Base-by-base conservation (phyloP, 768 basidiomycete genomes). In the Postia placenta region DNA sequence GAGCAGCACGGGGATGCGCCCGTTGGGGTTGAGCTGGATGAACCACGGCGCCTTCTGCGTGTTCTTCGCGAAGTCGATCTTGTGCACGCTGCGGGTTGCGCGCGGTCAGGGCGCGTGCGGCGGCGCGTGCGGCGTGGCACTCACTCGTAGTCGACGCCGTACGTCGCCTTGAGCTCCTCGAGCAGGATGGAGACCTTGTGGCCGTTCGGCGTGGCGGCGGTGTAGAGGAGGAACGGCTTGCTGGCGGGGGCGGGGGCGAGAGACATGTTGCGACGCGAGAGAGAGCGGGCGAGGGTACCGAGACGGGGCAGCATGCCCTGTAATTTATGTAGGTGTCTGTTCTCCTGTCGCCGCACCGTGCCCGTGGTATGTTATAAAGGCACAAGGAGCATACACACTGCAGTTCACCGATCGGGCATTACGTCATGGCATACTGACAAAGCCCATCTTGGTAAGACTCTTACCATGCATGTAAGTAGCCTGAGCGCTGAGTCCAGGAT, bases 21-120 rank as follows among this genome's bases (percentile, higher is more conserved):
- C 83, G 55, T 85, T 87, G 7, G 84, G 86, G 63, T 87, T 87
- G 53, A 84, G 54, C 46, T 76, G 70, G 53, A 92, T 73, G 68
- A 83, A 92, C 84, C 84, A 89, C 0, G 74, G 74, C 60, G 85
- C 78, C 69, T 92, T 92, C 66, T 92, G 90, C 24, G 70, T 69
- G 56, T 81, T 80, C 53, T 76, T 78, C n/a, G 61, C 61, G 55
- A 92, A 69, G 51, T 78, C 68, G 55, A 92, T 72, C 41, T 60
- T 70, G 54, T 76, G 64, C 41, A 73, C 62, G 36, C 81, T 83
- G 61, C n/a, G 17, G 7, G 39, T 27, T 15, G 26, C n/a, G n/a
- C n/a, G n/a, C n/a, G n/a, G n/a, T n/a, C n/a, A n/a, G n/a, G n/a
- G n/a, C n/a, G n/a, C n/a, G n/a, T n/a, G n/a, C n/a, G n/a, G n/a